Conservation (phyloP, 2,329 filamentous ascomycete species). For the Claviceps paspali region DNA sequence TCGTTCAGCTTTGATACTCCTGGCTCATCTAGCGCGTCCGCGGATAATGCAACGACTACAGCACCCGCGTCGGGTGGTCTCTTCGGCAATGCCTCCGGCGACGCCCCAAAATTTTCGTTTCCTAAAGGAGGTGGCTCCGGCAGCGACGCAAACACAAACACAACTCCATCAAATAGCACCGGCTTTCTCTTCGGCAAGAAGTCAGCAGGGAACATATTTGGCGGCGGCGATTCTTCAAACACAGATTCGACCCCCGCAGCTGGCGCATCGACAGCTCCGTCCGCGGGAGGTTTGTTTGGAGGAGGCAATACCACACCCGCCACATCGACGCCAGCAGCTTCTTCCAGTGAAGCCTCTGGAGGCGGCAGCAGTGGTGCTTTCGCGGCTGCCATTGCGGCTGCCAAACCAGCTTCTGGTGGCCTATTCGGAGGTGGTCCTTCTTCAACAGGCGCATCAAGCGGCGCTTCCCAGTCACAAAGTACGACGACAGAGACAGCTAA, state of each 20-base stretch:
- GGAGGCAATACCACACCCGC: constrained; percentile 2
- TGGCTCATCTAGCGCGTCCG: constrained; percentile 18
- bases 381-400: constrained; percentile 6
- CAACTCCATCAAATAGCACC: constrained; percentile 15
- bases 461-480: constrained; percentile 8
- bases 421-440: constrained; percentile 12
- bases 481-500: constrained; percentile 12
- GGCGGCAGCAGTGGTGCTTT: no score
- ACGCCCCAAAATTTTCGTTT: constrained; percentile 27
- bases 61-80: constrained; percentile 25
- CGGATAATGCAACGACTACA: constrained; percentile 18
- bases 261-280: constrained; percentile 10
- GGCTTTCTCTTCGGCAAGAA: constrained; percentile 19
- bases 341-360: no score
- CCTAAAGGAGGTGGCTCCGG: constrained; percentile 14
- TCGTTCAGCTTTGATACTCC: constrained; percentile 24
- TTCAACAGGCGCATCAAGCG: constrained; percentile 2
- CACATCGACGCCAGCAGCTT: no score
- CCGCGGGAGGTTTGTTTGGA: constrained; percentile 9
- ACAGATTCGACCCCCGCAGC: constrained; percentile 12
- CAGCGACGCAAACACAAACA: constrained; percentile 13
- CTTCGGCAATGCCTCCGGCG: constrained; percentile 21
- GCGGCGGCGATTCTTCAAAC: constrained; percentile 11
- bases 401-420: constrained; percentile 13
- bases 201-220: constrained; percentile 14